Evolutionary conservation across 768 basidiomycete genomes (phyloP), one percentile per base, ranked within the genome.

Genomic region (Tephrocybe sp.): DNA sequence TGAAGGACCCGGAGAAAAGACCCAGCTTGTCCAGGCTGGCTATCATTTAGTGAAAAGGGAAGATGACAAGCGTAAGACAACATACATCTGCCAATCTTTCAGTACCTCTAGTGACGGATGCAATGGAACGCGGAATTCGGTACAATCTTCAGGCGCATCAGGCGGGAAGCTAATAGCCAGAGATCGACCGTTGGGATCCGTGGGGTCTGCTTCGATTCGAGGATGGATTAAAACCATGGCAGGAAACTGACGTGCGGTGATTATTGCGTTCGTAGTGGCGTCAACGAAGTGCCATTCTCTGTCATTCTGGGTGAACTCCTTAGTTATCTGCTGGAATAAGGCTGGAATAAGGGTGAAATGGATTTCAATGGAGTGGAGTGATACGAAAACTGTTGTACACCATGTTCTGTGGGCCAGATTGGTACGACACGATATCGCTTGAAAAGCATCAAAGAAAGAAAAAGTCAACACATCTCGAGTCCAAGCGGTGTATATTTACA

Each of bases 211-310:
- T 48, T 79, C 65, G 50, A 90, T 76, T 8, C 62, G 65, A 1
- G 89, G 85, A 4, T 73, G 69, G 46, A 91, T 80, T 30, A 90
- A 71, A n/a, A 90, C 78, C 74, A 88, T 81, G 75, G 84, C 83
- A 20, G 79, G 56, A 26, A 80, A 65, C 49, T 84, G 79, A 45
- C 89, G 78, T 4, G 88, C 88, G 2, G 89, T 92, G 39, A 91
- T 69, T 20, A 88, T 74, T 3, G 62, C 61, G 40, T 80, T 69
- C 4, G 73, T 79, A 7, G 71, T 68, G 3, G 75, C 76, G 56
- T 85, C 84, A 44, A 88, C 73, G 59, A 90, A 76, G 55, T 80
- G 84, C 81, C 87, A 89, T 65, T 70, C 74, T 56, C 89, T 77
- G 60, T 91, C 89, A 62, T 85, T 74, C 88, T 90, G 32, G 39